Base-by-base conservation (phyloP, 2,329 filamentous ascomycete species). In the Penicillium sp. region DNA sequence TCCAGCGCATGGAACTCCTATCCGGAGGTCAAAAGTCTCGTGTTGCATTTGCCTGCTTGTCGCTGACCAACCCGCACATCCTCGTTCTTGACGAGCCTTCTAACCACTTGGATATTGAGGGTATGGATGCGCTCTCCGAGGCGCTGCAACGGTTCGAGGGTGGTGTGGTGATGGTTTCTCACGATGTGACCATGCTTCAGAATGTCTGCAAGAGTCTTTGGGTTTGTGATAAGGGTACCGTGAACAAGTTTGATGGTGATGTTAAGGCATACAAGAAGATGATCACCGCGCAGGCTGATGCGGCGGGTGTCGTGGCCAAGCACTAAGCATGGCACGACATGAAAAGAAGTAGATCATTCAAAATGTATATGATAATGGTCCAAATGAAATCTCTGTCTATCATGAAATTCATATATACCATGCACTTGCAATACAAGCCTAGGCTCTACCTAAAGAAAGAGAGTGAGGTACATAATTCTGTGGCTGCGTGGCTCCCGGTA, bases 121-220 rank as follows among this genome's bases (percentile, higher is more conserved):
- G 95, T 67, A 97, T 99, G 95, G 95, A 99, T 78, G 94, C 95
- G 12, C 83, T 99, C 56, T 89, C 92, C 4, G 88, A 90, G 33
- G 95, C 95, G 17, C 83, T 99, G 70, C 86, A 88, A 70, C 87
- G 89, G 67, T 99, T 98, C 81, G 86, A 96, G 80, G 95, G 95
- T 64, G 95, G 95, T 77, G 93, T 99, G 59, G 83, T 99, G 72
- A 98, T 99, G 93, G 95, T 99, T 60, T 96, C 91, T 74, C 95
- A 99, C 90, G 95, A 99, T 76, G 95, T 99, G 58, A 98, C 95
- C 0, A 97, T 99, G 92, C 79, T 99, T 78, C 93, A 97, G 83
- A 96, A 91, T 57, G 95, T 99, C 40, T 99, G 95, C 80, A 95
- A 85, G 55, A 95, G 89, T 75, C 81, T 99, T 73, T 99, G 95